These are phyloP conservation scores for Hysterium pulicare DNA, from an alignment of 2,329 filamentous ascomycete genomes.

Conservation along the genomic window DNA sequence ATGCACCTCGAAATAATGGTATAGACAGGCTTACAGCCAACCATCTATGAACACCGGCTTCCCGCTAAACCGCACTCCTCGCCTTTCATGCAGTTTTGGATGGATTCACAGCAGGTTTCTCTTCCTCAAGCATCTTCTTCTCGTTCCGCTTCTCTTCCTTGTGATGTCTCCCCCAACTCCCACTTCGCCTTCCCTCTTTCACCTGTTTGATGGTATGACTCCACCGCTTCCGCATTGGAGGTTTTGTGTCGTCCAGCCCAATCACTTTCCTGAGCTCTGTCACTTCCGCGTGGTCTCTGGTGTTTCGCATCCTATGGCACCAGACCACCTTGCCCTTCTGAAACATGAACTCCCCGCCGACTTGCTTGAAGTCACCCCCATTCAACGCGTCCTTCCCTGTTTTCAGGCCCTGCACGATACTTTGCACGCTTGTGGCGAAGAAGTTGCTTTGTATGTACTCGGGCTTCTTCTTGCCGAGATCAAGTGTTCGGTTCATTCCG, in stretches of 20 bases:
- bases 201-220: conserved; percentile 29
- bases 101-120: too few species aligned
- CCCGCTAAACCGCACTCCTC: too few species aligned
- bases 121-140: conserved; percentile 15
- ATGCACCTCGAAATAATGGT: too few species aligned
- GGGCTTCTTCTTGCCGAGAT: conserved; percentile 60
- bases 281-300: conserved; percentile 73
- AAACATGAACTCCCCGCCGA: conserved; percentile 78
- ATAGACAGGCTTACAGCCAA: too few species aligned
- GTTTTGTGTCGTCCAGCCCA: conserved; percentile 39
- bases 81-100: too few species aligned
- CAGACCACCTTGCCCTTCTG: conserved; percentile 68
- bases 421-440: conserved; percentile 45
- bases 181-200: conserved; percentile 11
- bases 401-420: conserved; percentile 60
- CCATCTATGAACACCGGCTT: too few species aligned
- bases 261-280: conserved; percentile 62
- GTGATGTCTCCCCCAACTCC: conserved; percentile 8
- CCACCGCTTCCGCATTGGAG: conserved; percentile 31
- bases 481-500: conserved; percentile 64
- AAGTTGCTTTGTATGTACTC: conserved; percentile 60
- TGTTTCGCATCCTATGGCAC: conserved; percentile 80
- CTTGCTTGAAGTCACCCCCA: conserved; percentile 64
- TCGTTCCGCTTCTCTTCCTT: conserved; percentile 21
- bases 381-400: conserved; percentile 58